phyloP scores from a whole-genome alignment of 2,329 filamentous ascomycete genomes.

The Botrytis hyacinthi region DNA sequence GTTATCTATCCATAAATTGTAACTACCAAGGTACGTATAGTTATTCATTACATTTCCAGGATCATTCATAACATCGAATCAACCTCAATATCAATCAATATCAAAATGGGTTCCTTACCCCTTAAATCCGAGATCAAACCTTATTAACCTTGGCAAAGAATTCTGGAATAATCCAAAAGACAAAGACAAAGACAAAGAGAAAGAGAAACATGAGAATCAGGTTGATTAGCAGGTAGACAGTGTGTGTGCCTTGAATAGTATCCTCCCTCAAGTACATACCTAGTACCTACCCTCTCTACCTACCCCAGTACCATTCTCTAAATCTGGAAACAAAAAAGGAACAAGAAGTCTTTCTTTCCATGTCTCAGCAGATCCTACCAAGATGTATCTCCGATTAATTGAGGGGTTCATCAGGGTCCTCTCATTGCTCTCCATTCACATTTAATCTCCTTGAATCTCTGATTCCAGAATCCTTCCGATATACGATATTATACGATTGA shows the following conservation, averaged over 20 bases:
- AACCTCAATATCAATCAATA: not conserved
- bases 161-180: not conserved
- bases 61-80: not conserved
- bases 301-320: not conserved
- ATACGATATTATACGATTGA: not conserved
- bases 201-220: not conserved
- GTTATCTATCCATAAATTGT: not conserved
- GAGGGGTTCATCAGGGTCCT: not conserved
- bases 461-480: not conserved
- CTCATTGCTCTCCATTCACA: not conserved
- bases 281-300: not conserved
- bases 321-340: not conserved
- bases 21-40: not conserved
- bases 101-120: not conserved
- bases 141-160: not conserved
- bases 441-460: not conserved
- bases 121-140: not conserved
- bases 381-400: not conserved
- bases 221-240: not conserved
- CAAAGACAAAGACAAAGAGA: constrained; percentile 1
- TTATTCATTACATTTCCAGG: not conserved
- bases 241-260: not conserved
- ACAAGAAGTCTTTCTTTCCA: not conserved
- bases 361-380: not conserved
- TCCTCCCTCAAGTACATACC: not conserved